Evolutionary conservation across 257 asterid genomes (phyloP), one percentile per base, ranked within the genome.

Genomic region (Petunia axillaris): DNA sequence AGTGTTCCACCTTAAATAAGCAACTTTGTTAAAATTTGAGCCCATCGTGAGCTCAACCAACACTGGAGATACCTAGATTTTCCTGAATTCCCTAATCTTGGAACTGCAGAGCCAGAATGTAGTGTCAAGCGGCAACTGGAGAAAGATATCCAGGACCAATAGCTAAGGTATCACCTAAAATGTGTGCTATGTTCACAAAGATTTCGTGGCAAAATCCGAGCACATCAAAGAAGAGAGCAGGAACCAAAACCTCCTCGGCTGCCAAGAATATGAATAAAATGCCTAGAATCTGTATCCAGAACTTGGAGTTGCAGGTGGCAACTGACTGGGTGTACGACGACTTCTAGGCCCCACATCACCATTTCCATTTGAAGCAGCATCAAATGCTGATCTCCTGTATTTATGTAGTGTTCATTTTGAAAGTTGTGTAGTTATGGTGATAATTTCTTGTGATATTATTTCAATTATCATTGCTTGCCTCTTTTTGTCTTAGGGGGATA

Each of bases 401-500:
- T 25, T 25, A 25, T 25, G 25, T 25, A 25, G 25, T 11, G 25
- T 35, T 2, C 78, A 44, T 39, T 52, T 43, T 55, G 11, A 65
- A 52, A 70, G 46, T 63, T 58, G 10, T 58, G 44, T 64, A 11
- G 57, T 77, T 57, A 70, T 3, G 46, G 64, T 54, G 67, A 8
- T 40, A 25, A 55, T 54, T 62, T 57, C 40, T 78, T 25, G 25
- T 25, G 25, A 25, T 25, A 25, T 25, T 25, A 25, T 25, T 25
- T 25, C 25, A 25, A 25, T 25, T 25, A 25, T 25, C 25, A 25
- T 25, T 25, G 25, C 25, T 25, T 25, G 25, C 25, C 25, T 25
- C 25, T 25, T 14, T 87, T 80, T 77, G n/a, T 81, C 40, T 65
- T 81, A 95, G 99, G 96, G 83, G 62, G 92, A 87, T 81, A 41